Evolutionary conservation across 306 rosid species (phyloP), one percentile per base, ranked within the genome.

Genomic region (Prunus mongolica): DNA sequence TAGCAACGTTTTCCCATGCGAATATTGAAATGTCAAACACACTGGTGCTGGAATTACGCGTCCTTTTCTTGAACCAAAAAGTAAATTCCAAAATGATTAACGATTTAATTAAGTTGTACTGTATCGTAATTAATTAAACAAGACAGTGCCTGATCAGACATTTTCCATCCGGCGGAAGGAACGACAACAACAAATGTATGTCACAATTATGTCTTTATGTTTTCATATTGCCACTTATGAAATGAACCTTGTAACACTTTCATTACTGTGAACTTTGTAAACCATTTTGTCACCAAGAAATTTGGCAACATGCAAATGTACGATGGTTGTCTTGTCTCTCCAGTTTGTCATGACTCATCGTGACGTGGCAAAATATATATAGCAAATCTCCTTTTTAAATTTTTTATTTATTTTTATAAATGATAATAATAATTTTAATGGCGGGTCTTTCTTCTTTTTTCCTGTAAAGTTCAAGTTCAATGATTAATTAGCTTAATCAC

Each of bases 31-130:
- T 45, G 76, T 75, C 80, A 80, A 75, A 71, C 61, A 41, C 65
- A 38, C 7, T 63, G 9, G 1, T 13, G 63, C 69, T 34, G 64
- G 65, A 75, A 75, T 69, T 63, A 69, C 73, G 73, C 73, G 67
- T 80, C 58, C 67, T 69, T 75, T 80, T 50, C 80, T 80, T 69
- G 62, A 6, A 24, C 62, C 55, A n/a, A 32, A 69, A 20, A 80
- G 32, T 74, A 74, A 20, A 65, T 34, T 65, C 67, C 67, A 34
- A 34, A 65, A 34, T 20, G 6, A 8, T 8, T 34, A 32, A 14
- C 20, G 28, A 62, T 25, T 34, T 34, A 6, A 6, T 71, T 30
- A 52, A n/a, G 30, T 11, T 18, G 12, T 5, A 38, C 65, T 58
- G 2, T 11, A 15, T 57, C 60, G 56, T 56, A 72, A 28, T 18